phyloP scores from a whole-genome alignment of 805 yeast species.

The Lipomyces oligophaga region DNA sequence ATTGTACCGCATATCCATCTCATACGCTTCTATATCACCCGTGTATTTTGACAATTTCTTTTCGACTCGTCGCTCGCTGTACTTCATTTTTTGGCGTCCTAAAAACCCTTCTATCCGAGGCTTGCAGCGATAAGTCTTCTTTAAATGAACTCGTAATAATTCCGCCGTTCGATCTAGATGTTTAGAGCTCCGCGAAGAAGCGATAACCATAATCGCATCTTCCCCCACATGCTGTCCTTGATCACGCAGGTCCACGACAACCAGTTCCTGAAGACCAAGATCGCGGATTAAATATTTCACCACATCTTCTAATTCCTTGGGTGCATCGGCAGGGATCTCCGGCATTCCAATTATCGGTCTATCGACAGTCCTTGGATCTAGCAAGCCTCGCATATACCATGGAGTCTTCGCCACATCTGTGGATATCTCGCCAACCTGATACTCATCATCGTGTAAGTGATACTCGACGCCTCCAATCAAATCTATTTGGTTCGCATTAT shows the following conservation, averaged over 20 bases:
- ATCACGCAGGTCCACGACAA: slow-evolving; percentile 60
- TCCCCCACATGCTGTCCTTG: slow-evolving; percentile 42
- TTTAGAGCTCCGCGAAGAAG: slow-evolving; percentile 71
- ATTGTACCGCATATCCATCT: slow-evolving; percentile 50
- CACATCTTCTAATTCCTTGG: slow-evolving; percentile 47
- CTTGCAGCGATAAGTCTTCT: slow-evolving; percentile 45
- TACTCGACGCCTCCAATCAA: slow-evolving; percentile 14
- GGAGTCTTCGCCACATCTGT: slow-evolving; percentile 11
- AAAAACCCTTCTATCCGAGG: slow-evolving; percentile 71
- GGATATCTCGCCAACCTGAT: not conserved
- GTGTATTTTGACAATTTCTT: slow-evolving; percentile 52
- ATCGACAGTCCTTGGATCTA: not conserved
- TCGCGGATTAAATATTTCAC: slow-evolving; percentile 50
- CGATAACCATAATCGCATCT: slow-evolving; percentile 52
- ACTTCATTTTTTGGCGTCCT: slow-evolving; percentile 53
- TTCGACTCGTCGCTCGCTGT: slow-evolving; percentile 49
- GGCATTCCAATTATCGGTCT: slow-evolving; percentile 43
- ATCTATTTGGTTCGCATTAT: slow-evolving; percentile 4
- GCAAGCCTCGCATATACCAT: slow-evolving; percentile 22
- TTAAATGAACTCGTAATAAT: slow-evolving; percentile 55
- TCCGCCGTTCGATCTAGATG: slow-evolving; percentile 71
- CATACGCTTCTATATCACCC: slow-evolving; percentile 50
- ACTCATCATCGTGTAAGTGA: slow-evolving; percentile 22
- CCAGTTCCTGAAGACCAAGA: slow-evolving; percentile 62
- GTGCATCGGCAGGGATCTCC: slow-evolving; percentile 55